Evolutionary conservation across 2,329 filamentous ascomycete genomes (phyloP), one percentile per base, ranked within the genome.

Genomic region (Aspergillus tanneri): DNA sequence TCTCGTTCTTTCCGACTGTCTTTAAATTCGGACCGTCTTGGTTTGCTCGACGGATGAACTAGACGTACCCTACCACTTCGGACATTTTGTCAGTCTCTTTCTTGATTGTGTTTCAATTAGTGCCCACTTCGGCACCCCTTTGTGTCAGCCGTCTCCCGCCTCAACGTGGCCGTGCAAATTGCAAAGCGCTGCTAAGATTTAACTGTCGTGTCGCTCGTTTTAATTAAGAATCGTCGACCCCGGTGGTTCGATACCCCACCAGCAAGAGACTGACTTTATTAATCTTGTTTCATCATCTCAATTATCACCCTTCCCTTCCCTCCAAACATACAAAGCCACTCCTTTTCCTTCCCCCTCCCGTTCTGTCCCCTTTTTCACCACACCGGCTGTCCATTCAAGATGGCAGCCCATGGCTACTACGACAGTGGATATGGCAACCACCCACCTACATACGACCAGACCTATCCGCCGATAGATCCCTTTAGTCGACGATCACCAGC

Each of bases 331-430:
- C 37, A 42, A 42, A 42, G n/a, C 16, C 19, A n/a, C 24, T 25
- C 24, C 39, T 14, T 19, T 46, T 39, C 36, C 32, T 32, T n/a
- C n/a, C 23, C 44, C 21, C 36, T 24, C 42, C 42, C 46, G 45
- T 30, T 54, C 30, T 43, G 39, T 38, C 46, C 28, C 10, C 11
- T 32, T 35, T 14, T 39, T 37, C 40, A 19, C 34, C 34, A 38
- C 16, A n/a, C 21, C 35, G 22, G 46, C 47, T 30, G 44, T 27
- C 45, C 40, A 46, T 54, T 44, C 66, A 74, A 44, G 59, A 85
- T 86, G 83, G 78, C 82, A 36, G 75, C 80, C 55, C 79, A 84
- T 72, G 81, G 86, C 60, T 88, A 88, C 71, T 87, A 87, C 70
- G 75, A 77, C 57, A 65, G 58, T 52, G 52, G 64, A 14, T 71